A percentile compares a stretch with the other conserved stretches of the same genome.
Evolutionary conservation across 2,329 filamentous ascomycete species (phyloP).

Genomic region (Claviceps fusiformis): DNA sequence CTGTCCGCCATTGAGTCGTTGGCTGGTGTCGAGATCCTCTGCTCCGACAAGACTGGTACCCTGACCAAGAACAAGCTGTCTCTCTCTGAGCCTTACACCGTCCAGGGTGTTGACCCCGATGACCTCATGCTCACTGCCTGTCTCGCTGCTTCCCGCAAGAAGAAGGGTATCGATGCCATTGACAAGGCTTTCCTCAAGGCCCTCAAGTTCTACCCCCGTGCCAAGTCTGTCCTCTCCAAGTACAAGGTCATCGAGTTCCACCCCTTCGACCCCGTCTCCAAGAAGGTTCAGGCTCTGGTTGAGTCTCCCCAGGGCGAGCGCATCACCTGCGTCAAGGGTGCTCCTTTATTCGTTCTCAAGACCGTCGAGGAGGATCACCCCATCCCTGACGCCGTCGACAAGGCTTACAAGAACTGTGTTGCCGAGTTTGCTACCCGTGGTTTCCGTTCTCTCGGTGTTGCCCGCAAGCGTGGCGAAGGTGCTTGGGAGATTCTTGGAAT

Average conservation of each 20-base stretch:
- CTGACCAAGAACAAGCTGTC: slow-evolving; percentile 91
- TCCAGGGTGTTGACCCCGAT: slow-evolving; percentile 68
- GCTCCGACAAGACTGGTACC: slow-evolving; percentile 75
- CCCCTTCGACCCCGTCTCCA: slow-evolving; percentile 85
- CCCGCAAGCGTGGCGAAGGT: slow-evolving; percentile 70
- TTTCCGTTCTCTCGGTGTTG: slow-evolving; percentile 88
- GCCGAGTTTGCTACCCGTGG: slow-evolving; percentile 84
- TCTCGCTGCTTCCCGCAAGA: slow-evolving; percentile 80
- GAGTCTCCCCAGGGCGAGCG: slow-evolving; percentile 71
- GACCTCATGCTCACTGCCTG: slow-evolving; percentile 89
- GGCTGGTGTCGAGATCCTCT: slow-evolving; percentile 84
- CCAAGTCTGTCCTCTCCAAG: slow-evolving; percentile 67
- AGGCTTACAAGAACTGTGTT: slow-evolving; percentile 84
- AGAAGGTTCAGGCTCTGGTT: slow-evolving; percentile 78
- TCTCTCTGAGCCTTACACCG: slow-evolving; percentile 70
- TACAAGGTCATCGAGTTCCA: slow-evolving; percentile 77
- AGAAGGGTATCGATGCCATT: slow-evolving; percentile 90
- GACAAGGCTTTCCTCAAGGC: slow-evolving; percentile 91
- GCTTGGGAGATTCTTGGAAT: slow-evolving; percentile 88
- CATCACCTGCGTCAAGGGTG: slow-evolving; percentile 84
- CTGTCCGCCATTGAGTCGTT: slow-evolving; percentile 84
- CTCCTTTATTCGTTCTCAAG: slow-evolving; percentile 74
- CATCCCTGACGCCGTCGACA: slow-evolving; percentile 62
- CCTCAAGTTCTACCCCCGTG: slow-evolving; percentile 67
- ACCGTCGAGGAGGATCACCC: slow-evolving; percentile 76